A percentile compares a stretch with the other conserved stretches of the same genome.
Evolutionary conservation across 495 filamentous ascomycete genomes (phyloP).

Genomic region (Penicillium egyptiacum): DNA sequence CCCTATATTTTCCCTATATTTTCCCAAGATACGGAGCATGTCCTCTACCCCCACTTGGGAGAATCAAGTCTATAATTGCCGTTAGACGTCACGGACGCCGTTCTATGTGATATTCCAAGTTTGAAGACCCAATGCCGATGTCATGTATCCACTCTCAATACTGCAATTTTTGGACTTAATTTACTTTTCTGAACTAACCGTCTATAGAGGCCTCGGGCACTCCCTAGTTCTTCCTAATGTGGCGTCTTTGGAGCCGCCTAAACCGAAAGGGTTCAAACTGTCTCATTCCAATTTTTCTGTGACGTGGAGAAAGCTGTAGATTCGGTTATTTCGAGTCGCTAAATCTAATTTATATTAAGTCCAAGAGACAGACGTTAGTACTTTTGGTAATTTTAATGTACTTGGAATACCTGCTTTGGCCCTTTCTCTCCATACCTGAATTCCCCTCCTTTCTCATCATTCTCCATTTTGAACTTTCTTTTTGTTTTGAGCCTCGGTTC

Average conservation of each 20-base stretch:
- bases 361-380: slow-evolving; percentile 9
- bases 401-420: slow-evolving; percentile 20
- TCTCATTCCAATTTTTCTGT: slow-evolving; percentile 1
- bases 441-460: slow-evolving; percentile 17
- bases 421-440: slow-evolving; percentile 17
- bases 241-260: slow-evolving; percentile 17
- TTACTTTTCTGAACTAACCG: background rate
- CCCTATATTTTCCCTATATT: background rate
- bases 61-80: background rate
- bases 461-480: slow-evolving; percentile 14
- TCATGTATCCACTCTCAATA: slow-evolving; percentile 4
- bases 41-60: background rate
- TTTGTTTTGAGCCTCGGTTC: slow-evolving; percentile 6
- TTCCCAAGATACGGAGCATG: no score
- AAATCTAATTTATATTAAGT: slow-evolving; percentile 13
- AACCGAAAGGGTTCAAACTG: background rate
- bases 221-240: slow-evolving; percentile 3
- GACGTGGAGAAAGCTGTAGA: background rate
- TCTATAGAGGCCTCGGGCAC: background rate
- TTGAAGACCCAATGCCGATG: slow-evolving; percentile 7
- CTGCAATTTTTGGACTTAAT: background rate
- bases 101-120: slow-evolving; percentile 1
- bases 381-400: slow-evolving; percentile 26
- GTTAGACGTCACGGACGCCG: background rate
- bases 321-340: slow-evolving; percentile 18